phyloP scores from a whole-genome alignment of 306 rosid genomes.

The Fragaria vesca region DNA sequence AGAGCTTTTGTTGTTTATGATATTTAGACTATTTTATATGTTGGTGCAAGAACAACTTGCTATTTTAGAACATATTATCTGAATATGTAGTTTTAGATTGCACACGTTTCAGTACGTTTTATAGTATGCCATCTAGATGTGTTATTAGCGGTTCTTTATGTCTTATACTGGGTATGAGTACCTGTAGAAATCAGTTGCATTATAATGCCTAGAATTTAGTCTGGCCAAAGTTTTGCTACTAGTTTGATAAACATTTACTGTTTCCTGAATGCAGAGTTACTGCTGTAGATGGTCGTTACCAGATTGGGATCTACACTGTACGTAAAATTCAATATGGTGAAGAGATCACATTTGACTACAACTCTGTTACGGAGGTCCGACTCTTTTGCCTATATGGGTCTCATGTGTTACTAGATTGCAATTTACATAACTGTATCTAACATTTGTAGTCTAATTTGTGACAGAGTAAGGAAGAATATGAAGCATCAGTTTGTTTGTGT shows the following conservation, averaged over 20 bases:
- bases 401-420: conserved; percentile 7
- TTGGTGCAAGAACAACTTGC: neutral
- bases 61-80: neutral
- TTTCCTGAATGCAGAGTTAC: conserved; percentile 64
- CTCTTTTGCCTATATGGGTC: conserved; percentile 18
- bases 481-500: conserved; percentile 97
- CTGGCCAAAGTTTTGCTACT: neutral
- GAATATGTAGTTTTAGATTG: neutral
- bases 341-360: conserved; percentile 95
- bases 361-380: conserved; percentile 98
- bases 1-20: neutral
- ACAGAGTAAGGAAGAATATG: conserved; percentile 99
- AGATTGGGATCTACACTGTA: conserved; percentile 88
- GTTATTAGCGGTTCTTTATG: neutral
- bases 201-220: neutral
- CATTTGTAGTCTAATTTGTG: conserved; percentile 24
- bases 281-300: conserved; percentile 95
- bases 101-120: neutral
- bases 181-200: neutral
- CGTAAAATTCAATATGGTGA: conserved; percentile 85
- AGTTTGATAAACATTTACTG: neutral
- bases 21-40: neutral
- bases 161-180: neutral
- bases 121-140: neutral
- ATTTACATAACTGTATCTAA: conserved; percentile 10